Percentiles rank a stretch among this genome's conserved stretches.
Conservation (phyloP, 176 grass and related monocot genomes). For the Avena insularis region DNA sequence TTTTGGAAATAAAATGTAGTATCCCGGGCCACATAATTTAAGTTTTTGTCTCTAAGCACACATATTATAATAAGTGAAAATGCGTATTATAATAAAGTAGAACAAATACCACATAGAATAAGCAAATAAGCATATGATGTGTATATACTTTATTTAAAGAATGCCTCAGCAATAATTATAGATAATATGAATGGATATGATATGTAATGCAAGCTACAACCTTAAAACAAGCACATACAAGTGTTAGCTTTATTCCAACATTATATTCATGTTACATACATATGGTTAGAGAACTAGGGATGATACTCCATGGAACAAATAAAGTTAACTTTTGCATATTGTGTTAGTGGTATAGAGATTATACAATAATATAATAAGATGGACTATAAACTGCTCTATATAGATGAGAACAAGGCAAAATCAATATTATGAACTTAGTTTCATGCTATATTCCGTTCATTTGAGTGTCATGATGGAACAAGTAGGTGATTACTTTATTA, state of each 20-base stretch:
- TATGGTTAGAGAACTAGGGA: neutral
- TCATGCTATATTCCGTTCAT: neutral
- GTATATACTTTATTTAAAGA: neutral
- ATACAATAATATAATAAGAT: neutral
- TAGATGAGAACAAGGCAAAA: neutral
- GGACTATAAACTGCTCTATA: neutral
- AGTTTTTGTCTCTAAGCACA: neutral
- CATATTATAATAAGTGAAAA: neutral
- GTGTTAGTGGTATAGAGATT: constrained; percentile 1
- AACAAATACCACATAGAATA: neutral
- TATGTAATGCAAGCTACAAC: neutral
- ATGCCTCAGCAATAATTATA: neutral
- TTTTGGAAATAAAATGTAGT: neutral
- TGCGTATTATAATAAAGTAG: neutral
- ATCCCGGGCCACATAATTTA: neutral
- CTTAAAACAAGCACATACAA: constrained; percentile 10
- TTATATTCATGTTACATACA: constrained; percentile 18
- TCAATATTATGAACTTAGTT: neutral
- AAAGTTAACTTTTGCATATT: neutral
- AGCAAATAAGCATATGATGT: neutral
- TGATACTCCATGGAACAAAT: neutral
- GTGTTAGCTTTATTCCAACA: neutral
- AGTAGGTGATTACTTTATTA: neutral
- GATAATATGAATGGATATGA: neutral
- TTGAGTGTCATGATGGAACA: neutral